Conservation (phyloP, 176 grass and related monocot genomes). For the Oryza rufipogon region DNA sequence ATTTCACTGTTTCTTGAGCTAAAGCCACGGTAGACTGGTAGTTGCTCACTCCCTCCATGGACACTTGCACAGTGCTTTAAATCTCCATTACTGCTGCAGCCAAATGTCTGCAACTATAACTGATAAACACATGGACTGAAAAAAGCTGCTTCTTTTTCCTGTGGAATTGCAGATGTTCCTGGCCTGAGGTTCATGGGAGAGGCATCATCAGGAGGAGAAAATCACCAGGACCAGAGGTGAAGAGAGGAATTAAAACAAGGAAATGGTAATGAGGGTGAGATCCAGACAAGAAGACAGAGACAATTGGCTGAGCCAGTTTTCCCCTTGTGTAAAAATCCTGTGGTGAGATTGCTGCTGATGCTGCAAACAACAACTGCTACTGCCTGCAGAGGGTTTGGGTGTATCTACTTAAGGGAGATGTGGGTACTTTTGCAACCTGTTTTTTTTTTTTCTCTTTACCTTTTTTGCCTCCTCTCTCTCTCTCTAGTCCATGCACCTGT, state of each 20-base stretch:
- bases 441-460: slow-evolving; percentile 3
- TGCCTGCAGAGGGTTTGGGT: slow-evolving; percentile 41
- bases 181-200: slow-evolving; percentile 40
- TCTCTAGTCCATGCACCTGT: slow-evolving; percentile 48
- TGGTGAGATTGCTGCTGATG: slow-evolving; percentile 51
- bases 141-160: slow-evolving; percentile 38
- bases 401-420: slow-evolving; percentile 53
- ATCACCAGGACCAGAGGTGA: slow-evolving; percentile 49
- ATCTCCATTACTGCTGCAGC: slow-evolving; percentile 22
- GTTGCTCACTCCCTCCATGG: not conserved
- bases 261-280: not conserved
- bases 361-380: slow-evolving; percentile 42
- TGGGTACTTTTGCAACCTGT: slow-evolving; percentile 48
- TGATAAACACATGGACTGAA: not conserved
- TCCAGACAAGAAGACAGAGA: slow-evolving; percentile 33
- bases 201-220: slow-evolving; percentile 15
- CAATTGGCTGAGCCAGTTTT: slow-evolving; percentile 50
- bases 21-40: not conserved
- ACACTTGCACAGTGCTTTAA: not conserved
- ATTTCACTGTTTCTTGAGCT: not conserved
- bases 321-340: slow-evolving; percentile 55
- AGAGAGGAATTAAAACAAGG: not conserved
- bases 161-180: slow-evolving; percentile 41
- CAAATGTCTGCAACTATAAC: slow-evolving; percentile 19
- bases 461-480: not conserved